These are phyloP conservation scores for Furcasterigmium sp. DNA, from an alignment of 2,329 filamentous ascomycete genomes.

Conservation along the genomic window DNA sequence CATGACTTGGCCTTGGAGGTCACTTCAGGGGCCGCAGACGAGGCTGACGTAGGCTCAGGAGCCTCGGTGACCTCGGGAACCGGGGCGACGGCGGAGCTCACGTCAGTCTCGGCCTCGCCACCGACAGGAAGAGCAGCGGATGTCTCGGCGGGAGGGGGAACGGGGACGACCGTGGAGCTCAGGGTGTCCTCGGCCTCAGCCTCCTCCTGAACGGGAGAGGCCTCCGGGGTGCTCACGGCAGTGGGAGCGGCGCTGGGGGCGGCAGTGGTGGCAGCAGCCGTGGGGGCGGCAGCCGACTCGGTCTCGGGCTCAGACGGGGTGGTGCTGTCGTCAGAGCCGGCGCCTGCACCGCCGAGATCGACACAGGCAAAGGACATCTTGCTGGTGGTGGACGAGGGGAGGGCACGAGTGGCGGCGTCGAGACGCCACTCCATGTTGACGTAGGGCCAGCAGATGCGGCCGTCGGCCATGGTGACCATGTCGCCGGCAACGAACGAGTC, in stretches of 20 bases:
- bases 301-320: constrained; percentile 12
- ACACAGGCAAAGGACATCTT: constrained; percentile 51
- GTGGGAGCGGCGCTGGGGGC: neutral
- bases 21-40: neutral
- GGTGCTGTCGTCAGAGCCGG: constrained; percentile 21
- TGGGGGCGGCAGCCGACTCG: neutral
- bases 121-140: neutral
- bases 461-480: constrained; percentile 55
- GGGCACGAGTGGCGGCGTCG: constrained; percentile 17
- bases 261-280: constrained; percentile 1
- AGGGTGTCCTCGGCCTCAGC: neutral
- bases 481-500: constrained; percentile 57
- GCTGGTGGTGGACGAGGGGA: constrained; percentile 18
- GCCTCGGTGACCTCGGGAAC: neutral
- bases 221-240: neutral
- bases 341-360: constrained; percentile 24
- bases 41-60: neutral
- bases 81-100: neutral
- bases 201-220: neutral
- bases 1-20: neutral
- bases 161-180: neutral
- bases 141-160: neutral
- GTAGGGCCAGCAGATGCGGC: constrained; percentile 57
- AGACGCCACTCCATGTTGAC: constrained; percentile 50
- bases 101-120: neutral